A percentile compares a stretch with the other conserved stretches of the same genome.
phyloP scores from a whole-genome alignment of 1,284 basidiomycete species.

The Ustilago cynodontis region DNA sequence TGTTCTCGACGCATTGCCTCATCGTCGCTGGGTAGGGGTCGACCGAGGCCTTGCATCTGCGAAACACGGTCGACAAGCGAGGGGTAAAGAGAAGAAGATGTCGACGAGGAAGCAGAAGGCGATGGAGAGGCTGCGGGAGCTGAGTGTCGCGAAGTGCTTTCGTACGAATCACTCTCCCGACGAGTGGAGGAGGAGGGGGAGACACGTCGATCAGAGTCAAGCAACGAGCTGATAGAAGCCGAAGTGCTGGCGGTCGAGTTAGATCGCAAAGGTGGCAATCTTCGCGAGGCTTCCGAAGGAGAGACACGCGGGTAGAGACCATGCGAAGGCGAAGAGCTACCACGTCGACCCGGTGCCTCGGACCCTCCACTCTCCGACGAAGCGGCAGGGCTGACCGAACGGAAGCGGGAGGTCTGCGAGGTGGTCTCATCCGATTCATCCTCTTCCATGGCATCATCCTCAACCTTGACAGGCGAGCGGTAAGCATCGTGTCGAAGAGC shows the following conservation, averaged over 20 bases:
- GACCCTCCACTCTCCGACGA: slow-evolving; percentile 38
- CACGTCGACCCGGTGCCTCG: slow-evolving; percentile 27
- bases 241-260: slow-evolving; percentile 35
- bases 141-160: slow-evolving; percentile 18
- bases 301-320: slow-evolving; percentile 53
- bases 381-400: slow-evolving; percentile 40
- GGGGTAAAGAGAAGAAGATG: slow-evolving; percentile 47
- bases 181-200: slow-evolving; percentile 15
- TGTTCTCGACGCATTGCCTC: slow-evolving; percentile 46
- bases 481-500: slow-evolving; percentile 1
- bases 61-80: slow-evolving; percentile 46
- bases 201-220: slow-evolving; percentile 24
- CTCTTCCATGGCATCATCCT: slow-evolving; percentile 53
- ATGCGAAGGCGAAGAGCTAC: slow-evolving; percentile 41
- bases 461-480: slow-evolving; percentile 27
- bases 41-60: slow-evolving; percentile 47
- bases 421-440: slow-evolving; percentile 31
- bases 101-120: slow-evolving; percentile 14
- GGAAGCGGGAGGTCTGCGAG: slow-evolving; percentile 26
- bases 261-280: slow-evolving; percentile 39
- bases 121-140: slow-evolving; percentile 25
- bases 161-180: slow-evolving; percentile 19
- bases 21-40: slow-evolving; percentile 11
- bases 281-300: slow-evolving; percentile 30
- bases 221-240: slow-evolving; percentile 45